Conservation (phyloP, 1,139 yeast genomes). For the Blastobotrys ciferrii region DNA sequence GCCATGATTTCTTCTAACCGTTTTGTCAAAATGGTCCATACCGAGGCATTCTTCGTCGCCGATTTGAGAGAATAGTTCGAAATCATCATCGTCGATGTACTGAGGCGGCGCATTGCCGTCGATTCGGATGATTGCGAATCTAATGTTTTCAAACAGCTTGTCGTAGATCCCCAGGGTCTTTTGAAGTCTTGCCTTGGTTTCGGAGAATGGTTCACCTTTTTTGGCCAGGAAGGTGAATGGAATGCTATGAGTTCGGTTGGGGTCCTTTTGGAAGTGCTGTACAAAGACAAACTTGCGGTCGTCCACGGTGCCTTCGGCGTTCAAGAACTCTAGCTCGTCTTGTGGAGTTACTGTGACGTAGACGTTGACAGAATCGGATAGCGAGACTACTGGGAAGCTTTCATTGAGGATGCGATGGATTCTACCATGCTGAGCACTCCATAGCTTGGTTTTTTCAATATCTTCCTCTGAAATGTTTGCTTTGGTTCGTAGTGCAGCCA, state of each 20-base stretch:
- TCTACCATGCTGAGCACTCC: constrained; percentile 46
- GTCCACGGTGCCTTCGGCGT: constrained; percentile 19
- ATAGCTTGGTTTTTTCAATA: constrained; percentile 53
- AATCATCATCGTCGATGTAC: constrained; percentile 44
- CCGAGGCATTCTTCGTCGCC: constrained; percentile 57
- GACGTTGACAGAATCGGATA: constrained; percentile 29
- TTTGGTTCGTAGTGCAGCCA: constrained; percentile 55
- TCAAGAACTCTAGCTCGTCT: constrained; percentile 33
- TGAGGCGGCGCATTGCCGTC: constrained; percentile 36
- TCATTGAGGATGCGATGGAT: constrained; percentile 27
- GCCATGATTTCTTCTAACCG: constrained; percentile 33
- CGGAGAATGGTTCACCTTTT: constrained; percentile 54
- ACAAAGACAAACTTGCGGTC: constrained; percentile 45
- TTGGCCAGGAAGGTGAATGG: constrained; percentile 73
- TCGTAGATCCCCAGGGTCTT: constrained; percentile 68
- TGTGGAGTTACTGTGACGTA: constrained; percentile 36
- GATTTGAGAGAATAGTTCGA: constrained; percentile 56
- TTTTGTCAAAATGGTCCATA: constrained; percentile 82
- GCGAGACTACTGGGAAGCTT: constrained; percentile 27
- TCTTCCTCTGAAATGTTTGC: constrained; percentile 49
- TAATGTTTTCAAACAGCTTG: constrained; percentile 73
- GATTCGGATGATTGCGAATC: constrained; percentile 48
- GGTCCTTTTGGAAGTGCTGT: constrained; percentile 75
- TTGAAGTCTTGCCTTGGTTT: constrained; percentile 70
- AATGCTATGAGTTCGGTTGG: constrained; percentile 73